A percentile compares a stretch with the other conserved stretches of the same genome.
phyloP scores from a whole-genome alignment of 202 grass and related monocot genomes.

The Brachypodium distachyon region DNA sequence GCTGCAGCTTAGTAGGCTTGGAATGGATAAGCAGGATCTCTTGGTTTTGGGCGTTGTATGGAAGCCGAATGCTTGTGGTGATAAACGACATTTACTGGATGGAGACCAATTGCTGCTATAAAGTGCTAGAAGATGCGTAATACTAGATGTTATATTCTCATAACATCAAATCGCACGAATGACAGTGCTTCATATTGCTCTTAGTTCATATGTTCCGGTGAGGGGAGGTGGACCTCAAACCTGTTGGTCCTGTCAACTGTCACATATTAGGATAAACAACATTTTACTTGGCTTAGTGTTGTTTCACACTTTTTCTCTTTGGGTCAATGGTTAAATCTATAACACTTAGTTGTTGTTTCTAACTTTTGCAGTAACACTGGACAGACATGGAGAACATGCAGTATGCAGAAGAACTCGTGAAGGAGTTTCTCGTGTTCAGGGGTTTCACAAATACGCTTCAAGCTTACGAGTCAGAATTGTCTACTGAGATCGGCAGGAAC shows the following conservation, averaged over 20 bases:
- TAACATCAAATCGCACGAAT: not conserved
- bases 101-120: not conserved
- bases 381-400: slow-evolving; percentile 74
- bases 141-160: too few relatives aligned
- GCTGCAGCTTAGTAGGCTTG: not conserved
- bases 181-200: not conserved
- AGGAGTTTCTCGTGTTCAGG: slow-evolving; percentile 84
- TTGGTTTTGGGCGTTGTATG: not conserved
- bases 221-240: not conserved
- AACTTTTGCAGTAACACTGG: slow-evolving; percentile 13
- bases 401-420: slow-evolving; percentile 78
- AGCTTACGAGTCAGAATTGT: slow-evolving; percentile 71
- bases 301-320: not conserved
- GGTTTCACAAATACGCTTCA: slow-evolving; percentile 75
- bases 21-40: not conserved
- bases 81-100: too few relatives aligned
- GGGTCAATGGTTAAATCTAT: not conserved
- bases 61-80: not conserved
- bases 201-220: not conserved
- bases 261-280: not conserved
- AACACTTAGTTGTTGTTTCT: not conserved
- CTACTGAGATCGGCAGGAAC: slow-evolving; percentile 71
- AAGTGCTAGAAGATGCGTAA: too few relatives aligned
- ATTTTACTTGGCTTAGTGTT: not conserved
- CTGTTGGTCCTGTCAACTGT: not conserved